Base-by-base conservation (phyloP, 805 yeast species). In the Metschnikowia noctiluminum region DNA sequence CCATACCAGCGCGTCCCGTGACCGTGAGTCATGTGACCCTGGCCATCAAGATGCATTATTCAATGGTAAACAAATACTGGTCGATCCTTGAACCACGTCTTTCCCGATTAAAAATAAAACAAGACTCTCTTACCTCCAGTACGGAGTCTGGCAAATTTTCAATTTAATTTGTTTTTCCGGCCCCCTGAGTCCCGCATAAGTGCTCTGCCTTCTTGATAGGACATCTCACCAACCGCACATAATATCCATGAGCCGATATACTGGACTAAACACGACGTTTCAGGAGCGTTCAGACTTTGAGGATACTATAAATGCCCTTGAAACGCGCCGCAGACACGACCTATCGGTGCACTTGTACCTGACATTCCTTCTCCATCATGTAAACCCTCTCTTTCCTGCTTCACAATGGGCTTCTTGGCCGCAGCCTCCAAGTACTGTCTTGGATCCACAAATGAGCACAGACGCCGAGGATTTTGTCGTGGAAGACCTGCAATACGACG, bases 331-430 rank as follows among this genome's bases (percentile, higher is more conserved):
- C 50, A 63, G 82, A 31, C 63, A 64, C 11, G 90, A 87, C 62
- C 64, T 87, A 30, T 76, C 85, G 0, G 59, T 80, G 2, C 96
- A 87, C 64, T 63, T 88, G 3, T 87, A 85, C 61, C 77, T 86
- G 26, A 61, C 82, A 0, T 70, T 71, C 49, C 66, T 87, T 28
- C 62, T 74, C 45, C 77, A 66, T 48, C 64, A 58, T 40, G 65
- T 65, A 43, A 65, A 65, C 63, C 69, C 63, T 45, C 35, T 46
- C 51, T 70, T 70, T 66, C 77, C 77, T 40, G 43, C 52, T 45
- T 40, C 55, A 40, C 46, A 60, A 45, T 84, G 87, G 84, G 60
- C 79, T 0, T 59, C 73, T 4, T 86, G 92, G 92, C 92, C 92
- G 1, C 60, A 74, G 35, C 31, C 9, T 26, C 28, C 28, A 16